phyloP scores from a whole-genome alignment of 345 rosid genomes.

The Hevea brasiliensis region DNA sequence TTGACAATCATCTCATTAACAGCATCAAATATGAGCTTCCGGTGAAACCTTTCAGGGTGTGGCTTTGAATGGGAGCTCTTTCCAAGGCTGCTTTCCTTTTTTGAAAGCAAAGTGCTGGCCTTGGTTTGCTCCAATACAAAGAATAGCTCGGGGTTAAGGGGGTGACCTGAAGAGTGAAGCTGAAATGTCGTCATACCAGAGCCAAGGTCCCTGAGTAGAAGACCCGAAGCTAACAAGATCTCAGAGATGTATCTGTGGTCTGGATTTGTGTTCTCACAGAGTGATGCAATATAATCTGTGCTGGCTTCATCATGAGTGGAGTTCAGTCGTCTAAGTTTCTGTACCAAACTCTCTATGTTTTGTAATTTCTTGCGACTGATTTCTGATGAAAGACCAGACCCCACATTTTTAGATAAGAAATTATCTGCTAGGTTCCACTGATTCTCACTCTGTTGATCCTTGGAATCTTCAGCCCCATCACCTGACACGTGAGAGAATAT shows the following conservation, averaged over 20 bases:
- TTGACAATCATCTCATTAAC: conserved; percentile 77
- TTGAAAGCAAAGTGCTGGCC: conserved; percentile 44
- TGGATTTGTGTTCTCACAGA: conserved; percentile 79
- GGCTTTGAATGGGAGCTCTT: conserved; percentile 36
- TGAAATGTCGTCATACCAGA: conserved; percentile 65
- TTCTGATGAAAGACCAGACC: conserved; percentile 54
- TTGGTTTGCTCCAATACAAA: conserved; percentile 89
- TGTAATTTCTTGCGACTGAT: conserved; percentile 78
- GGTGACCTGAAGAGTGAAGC: conserved; percentile 86
- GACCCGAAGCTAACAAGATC: conserved; percentile 90
- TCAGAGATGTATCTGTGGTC: conserved; percentile 94
- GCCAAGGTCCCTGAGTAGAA: conserved; percentile 75
- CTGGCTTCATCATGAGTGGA: conserved; percentile 83
- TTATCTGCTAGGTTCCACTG: conserved; percentile 50
- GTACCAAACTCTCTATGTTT: conserved; percentile 82
- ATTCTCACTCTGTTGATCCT: conserved; percentile 38
- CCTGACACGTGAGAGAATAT: conserved; percentile 42
- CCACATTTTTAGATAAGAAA: conserved; percentile 29
- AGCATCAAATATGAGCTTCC: conserved; percentile 78
- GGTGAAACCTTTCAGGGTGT: conserved; percentile 54
- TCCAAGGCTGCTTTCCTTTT: conserved; percentile 42
- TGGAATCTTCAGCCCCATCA: conserved; percentile 35
- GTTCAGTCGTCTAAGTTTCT: conserved; percentile 79
- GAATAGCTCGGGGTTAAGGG: conserved; percentile 86
- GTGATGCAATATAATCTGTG: conserved; percentile 91